Evolutionary conservation across 257 asterid genomes (phyloP).

Genomic region (Salvia rosmarinus): DNA sequence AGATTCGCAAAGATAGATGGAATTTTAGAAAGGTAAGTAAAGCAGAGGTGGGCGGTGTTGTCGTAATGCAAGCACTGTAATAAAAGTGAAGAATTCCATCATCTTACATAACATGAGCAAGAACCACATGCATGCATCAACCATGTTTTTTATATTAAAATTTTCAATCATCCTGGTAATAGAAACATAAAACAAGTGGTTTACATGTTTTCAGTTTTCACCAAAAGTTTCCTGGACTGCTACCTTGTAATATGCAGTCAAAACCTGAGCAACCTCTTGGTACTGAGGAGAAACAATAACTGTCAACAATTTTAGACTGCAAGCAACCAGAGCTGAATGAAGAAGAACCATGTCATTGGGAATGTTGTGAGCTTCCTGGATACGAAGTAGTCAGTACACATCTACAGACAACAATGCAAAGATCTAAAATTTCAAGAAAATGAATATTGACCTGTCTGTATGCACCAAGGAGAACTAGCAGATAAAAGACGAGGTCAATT

Average conservation of each 20-base stretch:
- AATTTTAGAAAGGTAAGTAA: background rate
- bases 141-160: too few relatives aligned
- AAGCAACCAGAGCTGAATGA: constrained; percentile 94
- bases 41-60: too few relatives aligned
- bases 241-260: constrained; percentile 83
- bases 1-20: background rate
- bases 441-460: constrained; percentile 65
- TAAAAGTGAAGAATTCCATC: constrained; percentile 10
- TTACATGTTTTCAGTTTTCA: constrained; percentile 5
- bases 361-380: constrained; percentile 56
- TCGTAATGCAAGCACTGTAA: background rate
- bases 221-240: constrained; percentile 4
- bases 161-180: too few relatives aligned
- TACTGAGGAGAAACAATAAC: constrained; percentile 81
- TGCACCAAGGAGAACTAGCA: constrained; percentile 72
- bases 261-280: constrained; percentile 91
- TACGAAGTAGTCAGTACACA: constrained; percentile 26
- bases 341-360: constrained; percentile 75
- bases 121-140: too few relatives aligned
- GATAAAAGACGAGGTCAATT: constrained; percentile 77
- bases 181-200: constrained; percentile 9
- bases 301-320: constrained; percentile 72
- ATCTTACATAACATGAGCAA: background rate
- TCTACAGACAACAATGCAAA: constrained; percentile 3
- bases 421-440: constrained; percentile 20